Evolutionary conservation across 108 stramenopile species (phyloP).

Genomic region (Cylindrotheca closterium): DNA sequence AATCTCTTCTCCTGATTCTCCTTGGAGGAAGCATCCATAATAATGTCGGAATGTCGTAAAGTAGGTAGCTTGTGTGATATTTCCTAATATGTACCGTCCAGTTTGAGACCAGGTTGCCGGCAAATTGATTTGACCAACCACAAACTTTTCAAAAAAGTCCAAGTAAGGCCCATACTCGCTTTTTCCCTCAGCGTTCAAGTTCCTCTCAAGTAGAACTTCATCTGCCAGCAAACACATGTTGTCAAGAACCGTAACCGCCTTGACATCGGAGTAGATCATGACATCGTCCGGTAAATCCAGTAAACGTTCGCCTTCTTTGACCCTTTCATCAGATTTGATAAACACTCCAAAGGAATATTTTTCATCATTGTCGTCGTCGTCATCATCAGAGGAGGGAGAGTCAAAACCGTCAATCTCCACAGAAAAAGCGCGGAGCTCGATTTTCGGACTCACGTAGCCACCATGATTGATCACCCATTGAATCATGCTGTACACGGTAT

Average conservation of each 20-base stretch:
- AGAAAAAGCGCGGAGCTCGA: neutral
- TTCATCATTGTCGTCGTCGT: neutral
- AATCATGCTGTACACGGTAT: too few relatives aligned
- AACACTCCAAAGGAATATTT: neutral
- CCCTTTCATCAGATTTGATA: neutral
- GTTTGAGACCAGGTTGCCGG: neutral
- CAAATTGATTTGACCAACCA: conserved; percentile 5
- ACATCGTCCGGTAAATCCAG: neutral
- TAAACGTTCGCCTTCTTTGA: neutral
- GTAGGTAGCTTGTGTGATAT: neutral
- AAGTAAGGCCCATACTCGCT: conserved; percentile 59
- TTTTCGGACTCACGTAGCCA: neutral
- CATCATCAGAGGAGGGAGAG: too few relatives aligned
- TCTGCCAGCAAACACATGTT: neutral
- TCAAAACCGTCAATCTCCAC: too few relatives aligned
- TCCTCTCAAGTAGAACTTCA: neutral
- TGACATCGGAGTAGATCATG: neutral
- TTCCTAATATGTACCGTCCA: neutral
- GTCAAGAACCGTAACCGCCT: neutral
- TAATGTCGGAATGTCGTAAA: neutral
- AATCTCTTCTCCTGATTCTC: neutral
- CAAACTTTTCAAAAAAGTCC: conserved; percentile 44
- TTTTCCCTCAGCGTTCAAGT: neutral
- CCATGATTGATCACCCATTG: too few relatives aligned
- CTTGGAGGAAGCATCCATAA: neutral